Evolutionary conservation across 371 early-diverging fungal species (phyloP), one percentile per base, ranked within the genome.

Genomic region (Lichtheimia hyalospora): DNA sequence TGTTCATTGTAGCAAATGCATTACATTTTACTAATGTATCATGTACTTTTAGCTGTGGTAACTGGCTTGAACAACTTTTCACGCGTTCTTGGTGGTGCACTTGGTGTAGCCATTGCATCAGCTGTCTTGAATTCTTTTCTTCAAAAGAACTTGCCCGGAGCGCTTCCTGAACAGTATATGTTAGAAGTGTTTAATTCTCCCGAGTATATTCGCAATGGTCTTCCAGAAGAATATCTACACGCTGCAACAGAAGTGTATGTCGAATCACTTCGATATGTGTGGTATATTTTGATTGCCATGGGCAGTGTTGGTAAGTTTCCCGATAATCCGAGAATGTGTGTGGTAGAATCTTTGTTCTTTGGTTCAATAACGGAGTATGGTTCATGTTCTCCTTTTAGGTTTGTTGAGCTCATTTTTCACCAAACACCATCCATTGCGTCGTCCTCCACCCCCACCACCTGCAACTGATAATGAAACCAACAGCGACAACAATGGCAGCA

Each of bases 51-150:
- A 75, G 79, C 78, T 25, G 77, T 81, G 4, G 78, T 71, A 7
- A 78, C 78, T 2, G 78, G 78, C 5, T 53, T 78, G 3, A 74
- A 76, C 56, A 81, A 75, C 20, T 81, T 81, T 43, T 54, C 69
- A 5, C 66, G 76, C 46, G 68, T 81, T 6, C 58, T 81, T 3
- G 81, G 81, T 63, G 81, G 78, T 51, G 81, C 81, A 8, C 53
- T 77, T 24, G 81, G 81, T 54, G 68, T 79, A 5, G 78, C 81
- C 5, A 73, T 78, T 34, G 65, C 73, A 0, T 72, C 74, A 13
- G 67, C 76, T n/a, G 60, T 71, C 10, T 50, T 77, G 20, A 77
- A 81, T 49, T 69, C 72, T 15, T 62, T 63, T 4, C 62, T 81
- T 15, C 51, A 60, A 0, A 42, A 60, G 39, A 55, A 72, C 13